Evolutionary conservation across 176 grass and related monocot genomes (phyloP).

Genomic region (Rhipidocladum racemiflorum): DNA sequence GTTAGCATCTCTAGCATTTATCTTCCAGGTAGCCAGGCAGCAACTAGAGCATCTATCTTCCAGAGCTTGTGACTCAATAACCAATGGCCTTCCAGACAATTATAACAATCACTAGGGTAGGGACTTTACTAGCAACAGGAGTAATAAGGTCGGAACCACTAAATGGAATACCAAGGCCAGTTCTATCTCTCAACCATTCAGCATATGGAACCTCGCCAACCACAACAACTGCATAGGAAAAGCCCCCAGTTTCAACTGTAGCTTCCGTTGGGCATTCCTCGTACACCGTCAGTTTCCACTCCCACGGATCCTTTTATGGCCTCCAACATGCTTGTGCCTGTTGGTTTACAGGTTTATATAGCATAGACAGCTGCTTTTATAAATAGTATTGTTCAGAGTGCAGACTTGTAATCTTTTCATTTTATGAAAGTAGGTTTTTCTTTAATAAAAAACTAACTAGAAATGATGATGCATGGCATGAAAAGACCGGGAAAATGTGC

Average conservation of each 20-base stretch:
- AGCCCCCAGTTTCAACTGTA: slow-evolving; percentile 42
- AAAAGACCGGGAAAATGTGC: background rate
- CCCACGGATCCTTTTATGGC: slow-evolving; percentile 54
- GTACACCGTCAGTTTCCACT: slow-evolving; percentile 59
- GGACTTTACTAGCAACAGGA: slow-evolving; percentile 49
- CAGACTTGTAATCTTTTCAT: slow-evolving; percentile 10
- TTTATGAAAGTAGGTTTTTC: background rate
- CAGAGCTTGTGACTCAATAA: slow-evolving; percentile 53
- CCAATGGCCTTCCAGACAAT: slow-evolving; percentile 81
- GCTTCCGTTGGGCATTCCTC: slow-evolving; percentile 55
- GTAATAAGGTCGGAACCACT: slow-evolving; percentile 48
- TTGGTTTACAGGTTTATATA: slow-evolving; percentile 24
- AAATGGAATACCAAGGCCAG: slow-evolving; percentile 60
- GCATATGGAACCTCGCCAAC: slow-evolving; percentile 81
- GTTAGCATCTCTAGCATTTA: slow-evolving; percentile 44
- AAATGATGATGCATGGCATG: background rate
- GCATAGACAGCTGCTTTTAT: slow-evolving; percentile 8
- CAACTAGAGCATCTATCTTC: slow-evolving; percentile 71
- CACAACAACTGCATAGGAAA: slow-evolving; percentile 69
- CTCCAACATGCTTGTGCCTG: slow-evolving; percentile 83
- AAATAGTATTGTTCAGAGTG: background rate
- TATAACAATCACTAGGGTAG: slow-evolving; percentile 62
- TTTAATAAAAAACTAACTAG: background rate
- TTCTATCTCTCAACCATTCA: slow-evolving; percentile 68
- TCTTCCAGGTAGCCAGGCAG: slow-evolving; percentile 76